Evolutionary conservation across 495 filamentous ascomycete genomes (phyloP).

Genomic region (Neurospora discreta): DNA sequence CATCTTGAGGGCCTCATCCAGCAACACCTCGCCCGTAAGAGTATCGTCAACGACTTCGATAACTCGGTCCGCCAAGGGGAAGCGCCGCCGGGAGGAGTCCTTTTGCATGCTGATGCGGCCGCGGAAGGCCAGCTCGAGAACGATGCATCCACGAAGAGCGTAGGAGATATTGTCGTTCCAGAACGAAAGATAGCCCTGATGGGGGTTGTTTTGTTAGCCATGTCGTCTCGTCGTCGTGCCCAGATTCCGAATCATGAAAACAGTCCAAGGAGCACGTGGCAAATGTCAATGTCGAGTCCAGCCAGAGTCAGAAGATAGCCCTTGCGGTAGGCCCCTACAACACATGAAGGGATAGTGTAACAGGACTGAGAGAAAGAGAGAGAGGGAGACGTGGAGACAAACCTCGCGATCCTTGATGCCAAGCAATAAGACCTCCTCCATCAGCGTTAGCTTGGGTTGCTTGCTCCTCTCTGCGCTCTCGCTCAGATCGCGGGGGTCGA

Average conservation of each 20-base stretch:
- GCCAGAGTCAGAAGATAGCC: not conserved
- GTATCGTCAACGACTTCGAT: constrained; percentile 98
- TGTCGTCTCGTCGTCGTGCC: not conserved
- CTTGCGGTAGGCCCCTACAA: not conserved
- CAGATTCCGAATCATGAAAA: not conserved
- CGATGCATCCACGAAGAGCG: constrained; percentile 92
- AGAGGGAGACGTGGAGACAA: constrained; percentile 8
- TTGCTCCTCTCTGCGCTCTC: constrained; percentile 94
- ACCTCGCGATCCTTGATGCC: constrained; percentile 99
- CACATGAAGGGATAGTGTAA: not conserved
- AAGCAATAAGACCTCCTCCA: constrained; percentile 93
- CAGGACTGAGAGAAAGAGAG: not conserved
- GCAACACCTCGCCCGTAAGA: constrained; percentile 89
- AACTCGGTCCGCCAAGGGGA: constrained; percentile 80
- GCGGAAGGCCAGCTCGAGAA: constrained; percentile 90
- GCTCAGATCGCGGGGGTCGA: constrained; percentile 92
- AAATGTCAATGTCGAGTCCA: not conserved
- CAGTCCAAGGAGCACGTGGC: not conserved
- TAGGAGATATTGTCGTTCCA: constrained; percentile 99
- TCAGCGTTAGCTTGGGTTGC: constrained; percentile 94
- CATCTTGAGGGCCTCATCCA: constrained; percentile 98
- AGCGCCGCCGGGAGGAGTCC: constrained; percentile 81
- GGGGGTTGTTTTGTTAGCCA: constrained; percentile 3
- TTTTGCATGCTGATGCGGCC: constrained; percentile 98
- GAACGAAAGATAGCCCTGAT: constrained; percentile 90